These are phyloP conservation scores for Aspergillus ochraceoroseus DNA, from an alignment of 2,329 filamentous ascomycete genomes.

Conservation along the genomic window DNA sequence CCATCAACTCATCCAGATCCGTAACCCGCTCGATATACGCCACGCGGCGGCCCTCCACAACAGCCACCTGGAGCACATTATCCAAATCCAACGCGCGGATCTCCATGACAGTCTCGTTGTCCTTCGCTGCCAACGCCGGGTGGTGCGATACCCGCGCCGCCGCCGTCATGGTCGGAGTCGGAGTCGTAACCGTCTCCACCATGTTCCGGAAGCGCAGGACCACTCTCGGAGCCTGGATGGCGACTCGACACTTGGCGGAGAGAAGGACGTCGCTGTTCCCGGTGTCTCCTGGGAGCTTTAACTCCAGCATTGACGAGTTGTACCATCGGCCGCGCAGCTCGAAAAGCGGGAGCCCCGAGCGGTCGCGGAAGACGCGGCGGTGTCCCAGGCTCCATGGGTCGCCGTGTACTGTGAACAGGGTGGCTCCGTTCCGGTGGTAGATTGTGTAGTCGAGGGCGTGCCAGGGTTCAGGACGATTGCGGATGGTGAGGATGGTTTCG, in stretches of 20 bases:
- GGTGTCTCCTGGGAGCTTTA: conserved; percentile 14
- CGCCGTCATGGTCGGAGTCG: not conserved
- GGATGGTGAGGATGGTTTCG: conserved; percentile 11
- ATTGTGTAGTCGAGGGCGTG: conserved; percentile 19
- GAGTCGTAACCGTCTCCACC: not conserved
- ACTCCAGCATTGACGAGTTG: conserved; percentile 13
- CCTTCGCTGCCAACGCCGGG: not conserved
- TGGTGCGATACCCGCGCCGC: no score
- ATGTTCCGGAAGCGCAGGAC: conserved; percentile 17
- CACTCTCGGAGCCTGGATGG: conserved; percentile 13
- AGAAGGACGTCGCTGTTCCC: conserved; percentile 9
- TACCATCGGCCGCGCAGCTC: conserved; percentile 19
- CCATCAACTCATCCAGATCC: conserved; percentile 10
- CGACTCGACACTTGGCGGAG: conserved; percentile 17
- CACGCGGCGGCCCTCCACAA: conserved; percentile 10
- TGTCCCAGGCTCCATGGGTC: conserved; percentile 17
- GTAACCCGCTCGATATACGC: conserved; percentile 16
- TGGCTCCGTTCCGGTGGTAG: conserved; percentile 7
- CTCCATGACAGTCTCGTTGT: conserved; percentile 12
- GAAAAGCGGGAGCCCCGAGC: conserved; percentile 18
- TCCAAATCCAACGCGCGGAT: conserved; percentile 15
- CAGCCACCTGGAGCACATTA: conserved; percentile 16
- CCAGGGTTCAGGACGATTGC: conserved; percentile 19
- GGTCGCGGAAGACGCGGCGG: conserved; percentile 17
- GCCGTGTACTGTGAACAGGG: conserved; percentile 15